A percentile compares a stretch with the other conserved stretches of the same genome.
Conservation (phyloP, 441 rosid genomes). For the Viola pubescens region DNA sequence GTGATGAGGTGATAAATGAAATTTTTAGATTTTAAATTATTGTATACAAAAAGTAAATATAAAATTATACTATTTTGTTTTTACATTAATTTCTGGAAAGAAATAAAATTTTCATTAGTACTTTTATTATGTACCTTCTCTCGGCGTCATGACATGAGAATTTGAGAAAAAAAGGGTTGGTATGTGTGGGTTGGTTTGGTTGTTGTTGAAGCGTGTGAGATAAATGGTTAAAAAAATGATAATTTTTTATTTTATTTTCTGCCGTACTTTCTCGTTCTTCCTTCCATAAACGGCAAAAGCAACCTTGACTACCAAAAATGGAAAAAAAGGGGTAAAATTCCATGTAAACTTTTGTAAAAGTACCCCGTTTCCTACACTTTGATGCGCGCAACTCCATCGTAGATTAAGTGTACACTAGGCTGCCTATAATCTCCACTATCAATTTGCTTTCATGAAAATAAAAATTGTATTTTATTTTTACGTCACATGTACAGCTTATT, state of each 20-base stretch:
- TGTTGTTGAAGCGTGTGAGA: conserved; percentile 21
- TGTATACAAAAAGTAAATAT: too few species aligned
- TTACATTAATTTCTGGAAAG: too few species aligned
- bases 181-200: conserved; percentile 29
- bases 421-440: too few species aligned
- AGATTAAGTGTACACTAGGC: neutral
- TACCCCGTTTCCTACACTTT: neutral
- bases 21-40: too few species aligned
- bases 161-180: conserved; percentile 14
- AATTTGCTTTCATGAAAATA: too few species aligned
- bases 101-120: too few species aligned
- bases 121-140: too few species aligned
- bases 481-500: too few species aligned
- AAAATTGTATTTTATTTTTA: too few species aligned
- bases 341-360: conserved; percentile 10
- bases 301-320: conserved; percentile 30
- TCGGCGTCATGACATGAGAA: too few species aligned
- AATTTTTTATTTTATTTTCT: neutral
- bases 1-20: too few species aligned
- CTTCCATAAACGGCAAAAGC: conserved; percentile 34
- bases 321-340: conserved; percentile 31
- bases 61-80: too few species aligned
- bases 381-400: neutral
- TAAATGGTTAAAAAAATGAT: conserved; percentile 4
- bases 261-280: conserved; percentile 27